These are phyloP conservation scores for Magnolia changhungtana DNA, from an alignment of 164 flowering plant species.

Conservation along the genomic window DNA sequence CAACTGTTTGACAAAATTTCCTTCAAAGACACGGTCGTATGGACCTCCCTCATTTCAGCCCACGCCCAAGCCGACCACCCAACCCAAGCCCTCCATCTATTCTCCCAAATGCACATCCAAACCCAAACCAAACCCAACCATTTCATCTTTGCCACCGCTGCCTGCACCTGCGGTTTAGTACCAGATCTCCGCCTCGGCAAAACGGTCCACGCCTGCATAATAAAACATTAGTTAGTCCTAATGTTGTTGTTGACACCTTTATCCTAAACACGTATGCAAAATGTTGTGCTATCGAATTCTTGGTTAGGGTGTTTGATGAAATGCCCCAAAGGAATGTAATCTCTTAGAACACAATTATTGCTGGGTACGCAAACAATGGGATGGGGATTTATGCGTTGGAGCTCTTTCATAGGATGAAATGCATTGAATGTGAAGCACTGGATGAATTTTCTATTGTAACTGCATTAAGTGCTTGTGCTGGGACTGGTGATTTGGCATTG, in stretches of 20 bases:
- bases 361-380: slow-evolving; percentile 24
- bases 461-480: slow-evolving; percentile 26
- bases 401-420: slow-evolving; percentile 32
- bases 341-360: slow-evolving; percentile 39
- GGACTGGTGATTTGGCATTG: slow-evolving; percentile 14
- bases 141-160: slow-evolving; percentile 24
- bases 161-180: slow-evolving; percentile 24
- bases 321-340: slow-evolving; percentile 30
- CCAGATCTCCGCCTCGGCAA: slow-evolving; percentile 18
- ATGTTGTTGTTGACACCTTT: slow-evolving; percentile 30
- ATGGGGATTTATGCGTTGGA: slow-evolving; percentile 27
- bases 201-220: slow-evolving; percentile 20
- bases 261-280: slow-evolving; percentile 30
- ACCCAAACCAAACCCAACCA: slow-evolving; percentile 25
- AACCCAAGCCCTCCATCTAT: slow-evolving; percentile 28
- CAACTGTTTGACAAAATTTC: slow-evolving; percentile 35
- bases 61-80: slow-evolving; percentile 21
- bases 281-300: slow-evolving; percentile 15
- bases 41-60: slow-evolving; percentile 39
- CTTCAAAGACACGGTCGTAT: slow-evolving; percentile 30
- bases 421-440: slow-evolving; percentile 17
- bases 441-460: slow-evolving; percentile 31
- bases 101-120: slow-evolving; percentile 24
- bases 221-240: slow-evolving; percentile 25
- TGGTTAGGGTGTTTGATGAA: slow-evolving; percentile 29